Conservation (phyloP, 2,329 filamentous ascomycete species). For the Whalleya microplaca region DNA sequence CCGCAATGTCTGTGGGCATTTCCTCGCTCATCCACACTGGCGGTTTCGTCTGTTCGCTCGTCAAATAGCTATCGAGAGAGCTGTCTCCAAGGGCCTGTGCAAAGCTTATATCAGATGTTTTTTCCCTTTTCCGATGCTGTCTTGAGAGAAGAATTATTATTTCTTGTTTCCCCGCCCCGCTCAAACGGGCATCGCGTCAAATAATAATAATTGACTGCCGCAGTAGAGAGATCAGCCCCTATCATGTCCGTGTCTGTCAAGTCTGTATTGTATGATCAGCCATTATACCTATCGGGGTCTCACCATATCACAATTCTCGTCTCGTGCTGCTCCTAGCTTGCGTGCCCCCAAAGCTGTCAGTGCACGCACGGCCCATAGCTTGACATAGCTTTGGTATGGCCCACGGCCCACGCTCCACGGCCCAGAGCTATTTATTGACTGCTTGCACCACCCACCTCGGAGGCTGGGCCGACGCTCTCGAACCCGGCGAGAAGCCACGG, state of each 20-base stretch:
- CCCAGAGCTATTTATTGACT: too few relatives aligned
- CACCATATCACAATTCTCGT: not conserved
- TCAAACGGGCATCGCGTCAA: not conserved
- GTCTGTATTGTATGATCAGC: slow-evolving; percentile 16
- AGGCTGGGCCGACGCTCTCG: slow-evolving; percentile 14
- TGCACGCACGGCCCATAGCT: too few relatives aligned
- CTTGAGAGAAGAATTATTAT: too few relatives aligned
- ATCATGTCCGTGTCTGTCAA: not conserved
- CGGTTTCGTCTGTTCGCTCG: not conserved
- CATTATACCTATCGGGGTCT: slow-evolving; percentile 9
- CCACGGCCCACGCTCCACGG: too few relatives aligned
- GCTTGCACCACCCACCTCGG: not conserved
- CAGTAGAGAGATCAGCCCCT: not conserved
- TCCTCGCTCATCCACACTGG: not conserved
- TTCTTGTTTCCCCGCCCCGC: too few relatives aligned
- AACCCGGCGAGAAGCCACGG: slow-evolving; percentile 9
- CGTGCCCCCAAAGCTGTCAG: slow-evolving; percentile 23
- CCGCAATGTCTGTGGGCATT: not conserved
- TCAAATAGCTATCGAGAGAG: not conserved
- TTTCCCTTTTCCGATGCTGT: too few relatives aligned
- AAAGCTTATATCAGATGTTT: not conserved
- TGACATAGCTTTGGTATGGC: too few relatives aligned
- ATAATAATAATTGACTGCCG: not conserved
- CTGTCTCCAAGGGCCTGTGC: not conserved
- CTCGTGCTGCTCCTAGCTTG: too few relatives aligned